Conservation (phyloP, 495 filamentous ascomycete genomes). For the Penicillium canescens region DNA sequence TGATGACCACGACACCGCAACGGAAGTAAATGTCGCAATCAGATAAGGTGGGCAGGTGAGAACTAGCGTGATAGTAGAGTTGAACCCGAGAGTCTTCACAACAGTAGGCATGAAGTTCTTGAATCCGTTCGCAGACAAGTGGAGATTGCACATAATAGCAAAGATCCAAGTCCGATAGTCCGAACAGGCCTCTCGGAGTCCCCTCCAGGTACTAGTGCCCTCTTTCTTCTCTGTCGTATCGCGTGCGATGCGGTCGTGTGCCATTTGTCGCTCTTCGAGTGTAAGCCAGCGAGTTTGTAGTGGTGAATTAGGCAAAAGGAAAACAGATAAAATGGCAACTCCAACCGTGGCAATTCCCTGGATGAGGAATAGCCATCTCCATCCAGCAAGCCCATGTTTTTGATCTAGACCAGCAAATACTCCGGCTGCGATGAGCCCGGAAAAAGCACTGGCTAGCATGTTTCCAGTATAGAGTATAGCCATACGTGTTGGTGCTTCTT, state of each 20-base stretch:
- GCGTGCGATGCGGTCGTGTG: conserved; percentile 29
- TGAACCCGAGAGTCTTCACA: conserved; percentile 31
- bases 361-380: conserved; percentile 39
- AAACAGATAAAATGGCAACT: conserved; percentile 36
- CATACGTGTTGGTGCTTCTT: conserved; percentile 28
- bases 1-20: conserved; percentile 43
- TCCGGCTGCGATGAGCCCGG: conserved; percentile 26
- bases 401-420: conserved; percentile 21
- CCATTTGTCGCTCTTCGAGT: conserved; percentile 34
- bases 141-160: conserved; percentile 22
- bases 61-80: conserved; percentile 49
- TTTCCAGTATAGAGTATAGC: conserved; percentile 26
- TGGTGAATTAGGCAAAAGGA: conserved; percentile 55
- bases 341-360: conserved; percentile 41
- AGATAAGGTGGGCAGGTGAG: conserved; percentile 57
- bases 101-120: conserved; percentile 56
- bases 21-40: conserved; percentile 26
- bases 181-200: neutral
- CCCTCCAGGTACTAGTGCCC: too few relatives aligned
- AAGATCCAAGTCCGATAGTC: conserved; percentile 42
- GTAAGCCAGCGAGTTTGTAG: conserved; percentile 34
- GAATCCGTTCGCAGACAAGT: conserved; percentile 37
- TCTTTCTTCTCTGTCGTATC: too few relatives aligned
- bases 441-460: conserved; percentile 27
- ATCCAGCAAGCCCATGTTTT: conserved; percentile 24